A percentile compares a stretch with the other conserved stretches of the same genome.
These are phyloP conservation scores for Nakaseomyces uthaithaninus DNA, from an alignment of 1,139 yeast genomes.

Conservation along the genomic window DNA sequence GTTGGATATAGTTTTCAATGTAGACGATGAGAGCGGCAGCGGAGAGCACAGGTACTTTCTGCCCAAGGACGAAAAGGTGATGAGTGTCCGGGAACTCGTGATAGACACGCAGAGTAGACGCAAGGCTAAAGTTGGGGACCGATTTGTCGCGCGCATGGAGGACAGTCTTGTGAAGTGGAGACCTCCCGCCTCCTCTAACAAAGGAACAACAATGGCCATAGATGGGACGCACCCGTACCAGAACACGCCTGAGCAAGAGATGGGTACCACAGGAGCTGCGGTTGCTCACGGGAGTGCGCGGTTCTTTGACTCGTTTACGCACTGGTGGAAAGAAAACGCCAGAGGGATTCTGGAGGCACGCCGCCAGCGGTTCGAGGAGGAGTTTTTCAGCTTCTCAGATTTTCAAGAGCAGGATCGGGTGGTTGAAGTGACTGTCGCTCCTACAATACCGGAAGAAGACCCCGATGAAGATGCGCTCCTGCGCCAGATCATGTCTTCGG, in stretches of 20 bases:
- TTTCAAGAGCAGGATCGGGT: conserved; percentile 5
- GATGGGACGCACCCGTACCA: conserved; percentile 27
- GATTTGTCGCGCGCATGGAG: conserved; percentile 41
- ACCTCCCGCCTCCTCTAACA: conserved; percentile 39
- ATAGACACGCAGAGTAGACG: conserved; percentile 29
- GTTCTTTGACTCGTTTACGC: conserved; percentile 7
- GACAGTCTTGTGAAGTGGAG: conserved; percentile 46
- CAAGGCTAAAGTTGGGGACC: conserved; percentile 27
- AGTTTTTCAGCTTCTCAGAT: conserved; percentile 1
- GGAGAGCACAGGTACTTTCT: background rate
- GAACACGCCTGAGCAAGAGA: conserved; percentile 1
- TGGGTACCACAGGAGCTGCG: background rate
- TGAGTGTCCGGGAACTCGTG: conserved; percentile 28
- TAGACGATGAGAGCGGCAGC: background rate
- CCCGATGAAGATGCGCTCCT: background rate
- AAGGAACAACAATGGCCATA: conserved; percentile 21
- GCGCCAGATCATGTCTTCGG: background rate
- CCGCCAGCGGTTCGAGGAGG: conserved; percentile 4
- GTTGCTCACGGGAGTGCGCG: background rate
- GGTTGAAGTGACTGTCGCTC: conserved; percentile 3
- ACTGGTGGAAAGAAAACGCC: conserved; percentile 9
- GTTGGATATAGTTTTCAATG: conserved; percentile 1
- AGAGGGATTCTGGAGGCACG: conserved; percentile 3
- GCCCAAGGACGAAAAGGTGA: conserved; percentile 9
- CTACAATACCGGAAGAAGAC: conserved; percentile 4